Conservation (phyloP, 257 asterid species). For the Solanum medicagineum region DNA sequence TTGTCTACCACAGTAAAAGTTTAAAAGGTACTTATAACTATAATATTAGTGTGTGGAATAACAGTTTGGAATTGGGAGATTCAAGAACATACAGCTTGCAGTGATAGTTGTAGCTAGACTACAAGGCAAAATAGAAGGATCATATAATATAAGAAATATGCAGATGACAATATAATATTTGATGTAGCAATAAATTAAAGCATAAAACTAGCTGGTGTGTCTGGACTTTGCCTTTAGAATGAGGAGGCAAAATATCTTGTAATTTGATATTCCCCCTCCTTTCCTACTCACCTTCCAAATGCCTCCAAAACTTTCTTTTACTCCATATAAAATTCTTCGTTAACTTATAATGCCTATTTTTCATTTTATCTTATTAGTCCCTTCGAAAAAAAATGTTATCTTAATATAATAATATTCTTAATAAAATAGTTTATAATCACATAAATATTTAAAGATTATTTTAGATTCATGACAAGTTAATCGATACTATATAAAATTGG, state of each 20-base stretch:
- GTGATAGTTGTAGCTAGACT: not conserved
- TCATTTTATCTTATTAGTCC: too few species aligned
- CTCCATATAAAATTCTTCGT: not conserved
- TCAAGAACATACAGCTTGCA: not conserved
- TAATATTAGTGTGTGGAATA: not conserved
- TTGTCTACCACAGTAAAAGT: not conserved
- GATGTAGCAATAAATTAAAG: conserved; percentile 18
- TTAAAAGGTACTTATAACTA: not conserved
- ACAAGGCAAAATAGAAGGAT: not conserved
- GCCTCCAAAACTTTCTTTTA: not conserved
- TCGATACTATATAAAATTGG: too few species aligned
- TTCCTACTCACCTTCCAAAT: conserved; percentile 51
- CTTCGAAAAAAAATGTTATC: too few species aligned
- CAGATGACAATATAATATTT: conserved; percentile 1
- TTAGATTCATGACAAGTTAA: too few species aligned
- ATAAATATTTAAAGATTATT: too few species aligned
- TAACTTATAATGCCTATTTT: too few species aligned
- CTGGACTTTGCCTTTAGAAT: conserved; percentile 42
- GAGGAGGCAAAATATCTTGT: conserved; percentile 63
- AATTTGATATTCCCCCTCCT: conserved; percentile 36
- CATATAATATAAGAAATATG: not conserved
- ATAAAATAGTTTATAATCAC: too few species aligned
- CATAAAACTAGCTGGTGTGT: conserved; percentile 53
- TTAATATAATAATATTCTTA: too few species aligned
- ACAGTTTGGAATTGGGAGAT: not conserved